These are phyloP conservation scores for Ceratobasidium sp. DNA, from an alignment of 1,284 basidiomycete species.

Conservation along the genomic window DNA sequence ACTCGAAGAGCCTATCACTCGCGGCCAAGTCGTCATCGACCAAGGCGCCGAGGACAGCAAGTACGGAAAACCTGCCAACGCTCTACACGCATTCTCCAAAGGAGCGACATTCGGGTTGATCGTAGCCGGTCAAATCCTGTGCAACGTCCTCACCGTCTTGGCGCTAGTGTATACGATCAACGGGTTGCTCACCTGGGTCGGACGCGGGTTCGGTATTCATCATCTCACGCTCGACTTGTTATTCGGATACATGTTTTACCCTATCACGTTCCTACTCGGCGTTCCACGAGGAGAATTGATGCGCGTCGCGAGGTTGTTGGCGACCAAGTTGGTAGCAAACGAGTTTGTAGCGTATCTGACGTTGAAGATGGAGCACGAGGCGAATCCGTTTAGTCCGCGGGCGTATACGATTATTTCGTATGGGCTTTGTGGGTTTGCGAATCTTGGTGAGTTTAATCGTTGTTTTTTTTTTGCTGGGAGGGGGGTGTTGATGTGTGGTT, in stretches of 20 bases:
- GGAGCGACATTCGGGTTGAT: conserved; percentile 88
- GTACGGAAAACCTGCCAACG: conserved; percentile 74
- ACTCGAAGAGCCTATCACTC: conserved; percentile 85
- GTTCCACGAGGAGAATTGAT: conserved; percentile 81
- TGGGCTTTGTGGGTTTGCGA: conserved; percentile 91
- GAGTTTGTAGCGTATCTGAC: conserved; percentile 85
- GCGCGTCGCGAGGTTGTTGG: conserved; percentile 81
- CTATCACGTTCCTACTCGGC: conserved; percentile 81
- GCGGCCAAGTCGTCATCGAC: conserved; percentile 82
- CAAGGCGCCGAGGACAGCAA: conserved; percentile 70
- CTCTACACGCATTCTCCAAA: conserved; percentile 88
- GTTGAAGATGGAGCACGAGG: conserved; percentile 51
- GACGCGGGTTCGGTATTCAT: conserved; percentile 86
- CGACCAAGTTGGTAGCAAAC: conserved; percentile 88
- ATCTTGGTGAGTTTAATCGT: conserved; percentile 65
- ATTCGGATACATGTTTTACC: conserved; percentile 89
- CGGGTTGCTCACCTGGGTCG: conserved; percentile 90
- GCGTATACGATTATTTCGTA: conserved; percentile 85
- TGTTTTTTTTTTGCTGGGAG: conserved; percentile 33
- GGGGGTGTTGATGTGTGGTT: neutral
- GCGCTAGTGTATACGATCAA: conserved; percentile 86
- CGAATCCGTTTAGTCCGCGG: conserved; percentile 73
- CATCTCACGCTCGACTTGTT: conserved; percentile 86
- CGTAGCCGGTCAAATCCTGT: conserved; percentile 88
- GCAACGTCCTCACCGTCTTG: conserved; percentile 83